A percentile compares a stretch with the other conserved stretches of the same genome.
Conservation (phyloP, 768 basidiomycete genomes). For the Mycena amicta region DNA sequence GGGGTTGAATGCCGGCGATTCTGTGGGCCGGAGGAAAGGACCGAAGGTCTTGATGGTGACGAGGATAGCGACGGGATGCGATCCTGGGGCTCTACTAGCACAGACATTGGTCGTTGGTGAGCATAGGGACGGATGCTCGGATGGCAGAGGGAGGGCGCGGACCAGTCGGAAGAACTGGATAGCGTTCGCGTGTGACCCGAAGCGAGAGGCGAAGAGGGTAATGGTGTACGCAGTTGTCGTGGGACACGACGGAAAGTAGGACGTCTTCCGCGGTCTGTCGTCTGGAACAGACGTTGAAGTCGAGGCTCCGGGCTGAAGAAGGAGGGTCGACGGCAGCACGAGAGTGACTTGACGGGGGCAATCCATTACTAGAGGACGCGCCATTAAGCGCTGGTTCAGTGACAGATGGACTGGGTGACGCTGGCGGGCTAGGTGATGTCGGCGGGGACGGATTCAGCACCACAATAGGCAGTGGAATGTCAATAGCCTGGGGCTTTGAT, state of each 20-base stretch:
- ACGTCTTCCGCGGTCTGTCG: slow-evolving; percentile 36
- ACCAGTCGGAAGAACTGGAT: slow-evolving; percentile 33
- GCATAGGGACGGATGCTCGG: slow-evolving; percentile 4
- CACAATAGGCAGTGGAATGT: slow-evolving; percentile 9
- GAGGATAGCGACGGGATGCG: slow-evolving; percentile 20
- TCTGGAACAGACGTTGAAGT: slow-evolving; percentile 2
- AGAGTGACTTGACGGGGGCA: neutral
- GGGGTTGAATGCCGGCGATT: slow-evolving; percentile 21
- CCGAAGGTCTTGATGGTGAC: slow-evolving; percentile 9
- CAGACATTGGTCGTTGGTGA: slow-evolving; percentile 18
- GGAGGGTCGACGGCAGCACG: slow-evolving; percentile 7
- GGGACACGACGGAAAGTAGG: slow-evolving; percentile 59
- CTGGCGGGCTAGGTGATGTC: slow-evolving; percentile 18
- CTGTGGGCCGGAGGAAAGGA: slow-evolving; percentile 7
- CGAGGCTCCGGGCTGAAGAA: neutral
- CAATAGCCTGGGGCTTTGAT: slow-evolving; percentile 7
- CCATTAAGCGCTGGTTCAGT: neutral
- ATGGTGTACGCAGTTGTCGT: slow-evolving; percentile 36
- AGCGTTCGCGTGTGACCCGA: slow-evolving; percentile 24
- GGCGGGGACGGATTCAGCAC: slow-evolving; percentile 24
- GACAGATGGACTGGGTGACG: slow-evolving; percentile 2
- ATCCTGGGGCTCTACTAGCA: slow-evolving; percentile 14
- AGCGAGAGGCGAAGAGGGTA: slow-evolving; percentile 37
- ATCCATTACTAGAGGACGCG: slow-evolving; percentile 10
- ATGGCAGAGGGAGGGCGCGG: no score